Conservation (phyloP, 768 basidiomycete genomes). For the Termitomyces titanicus region DNA sequence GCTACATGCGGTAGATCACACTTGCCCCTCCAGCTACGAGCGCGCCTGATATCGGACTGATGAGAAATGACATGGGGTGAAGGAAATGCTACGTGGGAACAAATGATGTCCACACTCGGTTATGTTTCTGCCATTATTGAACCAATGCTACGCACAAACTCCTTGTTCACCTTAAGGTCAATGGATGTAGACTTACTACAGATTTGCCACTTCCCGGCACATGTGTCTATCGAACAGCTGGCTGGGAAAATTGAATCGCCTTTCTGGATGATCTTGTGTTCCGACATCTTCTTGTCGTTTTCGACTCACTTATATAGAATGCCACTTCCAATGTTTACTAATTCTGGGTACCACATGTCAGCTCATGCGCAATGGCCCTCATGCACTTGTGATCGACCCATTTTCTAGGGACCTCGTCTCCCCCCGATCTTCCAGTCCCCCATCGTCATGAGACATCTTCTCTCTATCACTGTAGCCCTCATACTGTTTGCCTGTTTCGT, state of each 20-base stretch:
- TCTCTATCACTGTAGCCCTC: conserved; percentile 1
- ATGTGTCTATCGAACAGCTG: background rate
- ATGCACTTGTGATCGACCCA: background rate
- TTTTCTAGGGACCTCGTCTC: background rate
- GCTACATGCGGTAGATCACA: conserved; percentile 2
- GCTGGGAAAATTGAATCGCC: background rate
- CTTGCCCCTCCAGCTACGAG: conserved; percentile 65
- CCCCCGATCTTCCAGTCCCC: background rate
- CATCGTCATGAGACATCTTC: conserved; percentile 5
- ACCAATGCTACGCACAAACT: background rate
- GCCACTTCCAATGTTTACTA: background rate
- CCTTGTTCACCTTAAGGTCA: background rate
- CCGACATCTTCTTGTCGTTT: background rate
- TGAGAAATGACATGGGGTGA: conserved; percentile 49
- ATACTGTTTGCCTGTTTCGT: conserved; percentile 8
- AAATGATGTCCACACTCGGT: no score
- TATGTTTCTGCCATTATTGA: no score
- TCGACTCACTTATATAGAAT: background rate
- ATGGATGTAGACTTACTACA: no score
- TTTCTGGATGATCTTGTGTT: background rate
- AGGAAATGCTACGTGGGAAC: conserved; percentile 6
- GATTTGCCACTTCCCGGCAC: no score
- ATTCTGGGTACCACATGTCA: background rate
- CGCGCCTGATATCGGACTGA: conserved; percentile 68
- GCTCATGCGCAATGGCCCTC: background rate